Evolutionary conservation across 805 yeast species (phyloP), one percentile per base, ranked within the genome.

Genomic region (Cyberlindnera petersonii): DNA sequence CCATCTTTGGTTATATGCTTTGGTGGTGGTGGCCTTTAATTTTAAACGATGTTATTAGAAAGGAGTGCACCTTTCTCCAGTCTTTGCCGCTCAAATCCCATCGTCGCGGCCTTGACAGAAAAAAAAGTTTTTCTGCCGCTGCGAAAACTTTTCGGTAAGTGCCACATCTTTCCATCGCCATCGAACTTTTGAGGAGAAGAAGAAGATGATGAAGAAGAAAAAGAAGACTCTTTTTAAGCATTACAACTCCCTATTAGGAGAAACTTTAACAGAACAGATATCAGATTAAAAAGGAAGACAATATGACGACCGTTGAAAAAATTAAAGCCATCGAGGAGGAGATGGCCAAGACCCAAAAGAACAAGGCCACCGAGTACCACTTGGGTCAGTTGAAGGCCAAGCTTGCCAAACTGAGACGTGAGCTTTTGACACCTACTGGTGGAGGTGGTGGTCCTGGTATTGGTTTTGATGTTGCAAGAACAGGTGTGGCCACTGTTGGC

Each of bases 401-500:
- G 59, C 69, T 93, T 40, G 98, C 99, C 39, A 89, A 91, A 60
- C 72, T 93, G 53, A 86, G 95, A 69, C 79, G 97, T 60, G 99
- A 93, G 59, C 72, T 93, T 39, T 71, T 93, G 46, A 77, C 85
- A 3, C 83, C 82, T 35, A 61, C 78, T 11, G 71, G 84, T 28
- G 75, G 88, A 27, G 96, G 96, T 24, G 96, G 96, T 43, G 95
- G 93, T 42, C 86, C 77, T 16, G 97, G 98, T 48, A 78, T 75
- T 17, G 98, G 98, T 7, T 93, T 93, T 64, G 99, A 93, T 68
- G 98, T 93, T 31, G 95, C 96, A n/a, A 79, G 96, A 63, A 91
- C 97, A 0, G 99, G 99, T 65, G 96, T 86, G 11, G 97, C 96
- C 4, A 79, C 95, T 8, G 94, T 93, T 37, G 99, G 98, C 9